phyloP scores from a whole-genome alignment of 345 rosid species.

The Hibiscus tridactylites region DNA sequence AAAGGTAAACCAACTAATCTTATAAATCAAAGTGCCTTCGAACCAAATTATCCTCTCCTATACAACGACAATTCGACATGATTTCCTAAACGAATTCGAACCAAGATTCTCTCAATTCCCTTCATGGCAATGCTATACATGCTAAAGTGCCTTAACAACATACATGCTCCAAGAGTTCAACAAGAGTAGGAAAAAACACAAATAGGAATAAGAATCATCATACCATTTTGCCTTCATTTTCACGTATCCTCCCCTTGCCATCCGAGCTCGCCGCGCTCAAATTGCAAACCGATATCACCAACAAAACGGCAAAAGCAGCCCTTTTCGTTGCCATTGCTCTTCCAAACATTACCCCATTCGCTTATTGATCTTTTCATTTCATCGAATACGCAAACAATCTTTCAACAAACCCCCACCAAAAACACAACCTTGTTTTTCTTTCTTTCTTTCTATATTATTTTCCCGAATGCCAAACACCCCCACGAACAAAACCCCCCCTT shows the following conservation, averaged over 20 bases:
- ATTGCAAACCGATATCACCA: conserved; percentile 26
- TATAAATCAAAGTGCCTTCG: background rate
- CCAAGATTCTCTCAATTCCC: background rate
- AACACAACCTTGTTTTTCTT: background rate
- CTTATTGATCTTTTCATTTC: conserved; percentile 38
- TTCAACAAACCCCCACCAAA: background rate
- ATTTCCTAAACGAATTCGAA: background rate
- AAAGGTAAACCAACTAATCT: no score
- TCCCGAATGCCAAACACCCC: conserved; percentile 6
- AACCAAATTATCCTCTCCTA: background rate
- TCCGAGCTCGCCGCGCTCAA: conserved; percentile 11
- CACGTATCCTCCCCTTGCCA: conserved; percentile 7
- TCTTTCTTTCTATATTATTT: background rate
- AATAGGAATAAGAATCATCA: background rate
- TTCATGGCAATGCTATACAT: background rate
- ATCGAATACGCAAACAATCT: conserved; percentile 14
- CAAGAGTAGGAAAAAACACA: background rate
- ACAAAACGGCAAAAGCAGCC: conserved; percentile 17
- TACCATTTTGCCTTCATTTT: conserved; percentile 1
- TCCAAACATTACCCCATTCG: conserved; percentile 24
- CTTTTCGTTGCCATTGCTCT: conserved; percentile 35
- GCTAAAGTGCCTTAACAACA: background rate
- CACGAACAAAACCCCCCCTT: background rate
- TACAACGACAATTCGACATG: background rate
- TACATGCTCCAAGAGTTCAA: background rate